Evolutionary conservation across 108 stramenopile species (phyloP), one percentile per base, ranked within the genome.

Genomic region (Fragilaria crotonensis): DNA sequence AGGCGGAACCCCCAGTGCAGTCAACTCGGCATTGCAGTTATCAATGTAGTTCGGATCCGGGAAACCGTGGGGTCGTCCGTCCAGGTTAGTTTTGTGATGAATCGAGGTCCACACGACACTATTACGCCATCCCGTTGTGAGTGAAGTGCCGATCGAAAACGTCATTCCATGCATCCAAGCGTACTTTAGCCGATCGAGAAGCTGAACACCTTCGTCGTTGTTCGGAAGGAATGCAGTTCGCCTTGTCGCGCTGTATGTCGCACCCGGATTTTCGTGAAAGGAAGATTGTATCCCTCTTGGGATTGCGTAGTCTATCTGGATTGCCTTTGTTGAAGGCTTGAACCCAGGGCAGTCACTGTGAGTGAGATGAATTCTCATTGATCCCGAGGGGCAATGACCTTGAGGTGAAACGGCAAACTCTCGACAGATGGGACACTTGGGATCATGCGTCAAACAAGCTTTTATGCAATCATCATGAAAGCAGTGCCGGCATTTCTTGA

Each of bases 71-170:
- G 68, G 9, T 4, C 80, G 70, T 25, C 72, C 72, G 25, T 36
- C 23, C 29, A 56, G 41, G 9, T 58, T 50, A 3, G 77, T 83
- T 70, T 83, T 83, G 68, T 83, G 81, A 33, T 72, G 78, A 59
- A 83, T 71, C 21, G 65, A 70, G 2, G 76, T 31, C 81, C 81
- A 83, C 0, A 63, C 72, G 41, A 66, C 52, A 7, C 36, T 32
- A 52, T 77, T 68, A 21, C 44, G 11, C 30, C 17, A 22, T 9
- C 73, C 74, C 5, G 62, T 70, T 22, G 77, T 76, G 28, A 79
- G 17, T 5, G 71, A 73, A 28, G 65, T 79, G 9, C 80, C 81
- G 18, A 83, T 69, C 9, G 30, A 59, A 59, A 78, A 83, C 3
- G 63, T 77, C 4, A 83, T 67, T 9, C 81, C 81, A 59, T 63